phyloP scores from a whole-genome alignment of 352 stramenopile genomes.

The Detonula confervacea region DNA sequence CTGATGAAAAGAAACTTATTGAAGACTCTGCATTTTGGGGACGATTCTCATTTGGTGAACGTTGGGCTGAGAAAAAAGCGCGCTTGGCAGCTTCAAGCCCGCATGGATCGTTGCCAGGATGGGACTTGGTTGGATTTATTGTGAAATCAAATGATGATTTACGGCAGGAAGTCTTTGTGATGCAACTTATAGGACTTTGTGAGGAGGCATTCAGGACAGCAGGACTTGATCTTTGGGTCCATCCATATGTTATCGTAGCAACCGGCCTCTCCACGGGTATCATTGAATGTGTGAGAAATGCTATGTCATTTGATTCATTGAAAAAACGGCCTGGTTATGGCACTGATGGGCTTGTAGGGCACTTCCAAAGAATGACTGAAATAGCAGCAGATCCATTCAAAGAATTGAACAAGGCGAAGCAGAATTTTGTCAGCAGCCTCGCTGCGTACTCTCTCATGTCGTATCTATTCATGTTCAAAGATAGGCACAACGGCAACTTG shows the following conservation, averaged over 20 bases:
- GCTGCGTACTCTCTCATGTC: slow-evolving; percentile 95
- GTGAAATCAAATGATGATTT: slow-evolving; percentile 99
- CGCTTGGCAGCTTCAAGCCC: slow-evolving; percentile 89
- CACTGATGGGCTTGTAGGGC: slow-evolving; percentile 69
- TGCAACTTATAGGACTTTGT: slow-evolving; percentile 98
- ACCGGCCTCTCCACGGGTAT: slow-evolving; percentile 94
- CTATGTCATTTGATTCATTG: slow-evolving; percentile 96
- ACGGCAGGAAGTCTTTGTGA: slow-evolving; percentile 98
- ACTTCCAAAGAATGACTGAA: slow-evolving; percentile 82
- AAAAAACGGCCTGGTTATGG: slow-evolving; percentile 90
- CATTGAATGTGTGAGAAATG: slow-evolving; percentile 97
- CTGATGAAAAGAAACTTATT: slow-evolving; percentile 72
- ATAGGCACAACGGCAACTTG: slow-evolving; percentile 97
- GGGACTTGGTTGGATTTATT: slow-evolving; percentile 96
- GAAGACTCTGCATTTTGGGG: slow-evolving; percentile 85
- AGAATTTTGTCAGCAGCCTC: slow-evolving; percentile 96
- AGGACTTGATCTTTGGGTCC: slow-evolving; percentile 91
- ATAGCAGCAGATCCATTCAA: slow-evolving; percentile 78
- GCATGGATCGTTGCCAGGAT: slow-evolving; percentile 89
- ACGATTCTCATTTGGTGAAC: slow-evolving; percentile 92
- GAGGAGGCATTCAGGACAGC: slow-evolving; percentile 94
- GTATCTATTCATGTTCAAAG: slow-evolving; percentile 93
- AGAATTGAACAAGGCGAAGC: slow-evolving; percentile 87
- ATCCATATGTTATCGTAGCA: slow-evolving; percentile 96
- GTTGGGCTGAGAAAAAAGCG: slow-evolving; percentile 93